phyloP scores from a whole-genome alignment of 306 rosid genomes.

The Rosa chinensis region DNA sequence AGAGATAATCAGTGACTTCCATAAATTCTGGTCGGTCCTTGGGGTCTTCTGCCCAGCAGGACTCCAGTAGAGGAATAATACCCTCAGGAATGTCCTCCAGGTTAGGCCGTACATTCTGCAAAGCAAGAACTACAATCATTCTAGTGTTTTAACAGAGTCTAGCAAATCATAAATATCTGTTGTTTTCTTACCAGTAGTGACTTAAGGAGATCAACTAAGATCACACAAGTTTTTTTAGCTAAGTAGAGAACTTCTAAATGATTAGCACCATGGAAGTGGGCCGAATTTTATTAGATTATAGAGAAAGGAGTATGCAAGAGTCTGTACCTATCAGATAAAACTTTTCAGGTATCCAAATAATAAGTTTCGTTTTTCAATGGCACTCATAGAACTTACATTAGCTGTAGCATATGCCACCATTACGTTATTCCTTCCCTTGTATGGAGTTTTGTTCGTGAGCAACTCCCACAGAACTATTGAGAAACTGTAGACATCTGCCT shows the following conservation, averaged over 20 bases:
- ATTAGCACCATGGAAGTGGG: neutral
- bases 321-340: neutral
- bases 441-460: constrained; percentile 57
- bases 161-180: neutral
- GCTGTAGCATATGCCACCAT: constrained; percentile 68
- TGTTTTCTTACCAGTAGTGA: neutral
- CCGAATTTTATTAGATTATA: neutral
- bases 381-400: constrained; percentile 33
- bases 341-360: neutral
- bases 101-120: constrained; percentile 53
- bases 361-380: neutral
- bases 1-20: constrained; percentile 36
- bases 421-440: constrained; percentile 37
- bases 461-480: constrained; percentile 58
- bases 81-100: constrained; percentile 44
- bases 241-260: neutral
- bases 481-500: constrained; percentile 68
- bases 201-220: neutral
- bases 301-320: neutral
- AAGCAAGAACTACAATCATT: constrained; percentile 8
- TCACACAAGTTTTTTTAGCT: neutral
- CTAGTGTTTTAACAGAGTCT: constrained; percentile 4
- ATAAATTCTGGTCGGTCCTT: constrained; percentile 49
- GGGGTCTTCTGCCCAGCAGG: constrained; percentile 68
- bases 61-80: constrained; percentile 44